Conservation (phyloP, 805 yeast species). For the Naumovozyma castellii region DNA sequence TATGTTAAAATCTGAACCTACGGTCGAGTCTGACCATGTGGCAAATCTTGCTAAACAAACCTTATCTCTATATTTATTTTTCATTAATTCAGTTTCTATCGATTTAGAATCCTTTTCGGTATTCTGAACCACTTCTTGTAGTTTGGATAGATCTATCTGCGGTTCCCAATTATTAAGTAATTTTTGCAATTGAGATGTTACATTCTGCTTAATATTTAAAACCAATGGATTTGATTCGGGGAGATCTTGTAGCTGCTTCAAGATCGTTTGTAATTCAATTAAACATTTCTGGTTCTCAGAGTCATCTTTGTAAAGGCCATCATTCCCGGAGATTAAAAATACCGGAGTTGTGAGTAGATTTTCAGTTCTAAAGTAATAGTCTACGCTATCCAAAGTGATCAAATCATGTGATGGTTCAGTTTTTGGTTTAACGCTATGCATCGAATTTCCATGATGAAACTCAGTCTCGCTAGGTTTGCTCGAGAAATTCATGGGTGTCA, state of each 20-base stretch:
- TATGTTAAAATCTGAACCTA: background rate
- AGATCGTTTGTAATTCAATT: conserved; percentile 9
- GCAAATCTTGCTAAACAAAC: conserved; percentile 19
- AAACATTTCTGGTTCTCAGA: conserved; percentile 11
- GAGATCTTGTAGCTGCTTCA: conserved; percentile 11
- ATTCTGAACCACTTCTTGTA: conserved; percentile 1
- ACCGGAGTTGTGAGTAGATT: background rate
- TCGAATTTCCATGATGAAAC: too few species aligned
- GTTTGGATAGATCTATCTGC: conserved; percentile 8
- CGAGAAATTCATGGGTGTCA: background rate
- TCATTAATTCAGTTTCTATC: conserved; percentile 24
- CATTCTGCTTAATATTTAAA: conserved; percentile 10
- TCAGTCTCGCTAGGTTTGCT: background rate
- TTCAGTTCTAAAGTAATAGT: background rate
- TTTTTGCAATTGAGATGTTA: conserved; percentile 10
- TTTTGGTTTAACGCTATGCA: too few species aligned
- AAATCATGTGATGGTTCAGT: too few species aligned
- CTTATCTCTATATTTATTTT: conserved; percentile 18
- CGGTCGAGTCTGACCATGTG: conserved; percentile 8
- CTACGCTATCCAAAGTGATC: too few species aligned
- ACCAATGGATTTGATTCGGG: conserved; percentile 6
- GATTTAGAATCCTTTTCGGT: conserved; percentile 10
- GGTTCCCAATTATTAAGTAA: conserved; percentile 17
- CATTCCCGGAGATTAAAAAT: background rate
- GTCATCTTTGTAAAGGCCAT: conserved; percentile 19